Evolutionary conservation across 2,329 filamentous ascomycete species (phyloP), one percentile per base, ranked within the genome.

Genomic region (Sporothrix humicola): DNA sequence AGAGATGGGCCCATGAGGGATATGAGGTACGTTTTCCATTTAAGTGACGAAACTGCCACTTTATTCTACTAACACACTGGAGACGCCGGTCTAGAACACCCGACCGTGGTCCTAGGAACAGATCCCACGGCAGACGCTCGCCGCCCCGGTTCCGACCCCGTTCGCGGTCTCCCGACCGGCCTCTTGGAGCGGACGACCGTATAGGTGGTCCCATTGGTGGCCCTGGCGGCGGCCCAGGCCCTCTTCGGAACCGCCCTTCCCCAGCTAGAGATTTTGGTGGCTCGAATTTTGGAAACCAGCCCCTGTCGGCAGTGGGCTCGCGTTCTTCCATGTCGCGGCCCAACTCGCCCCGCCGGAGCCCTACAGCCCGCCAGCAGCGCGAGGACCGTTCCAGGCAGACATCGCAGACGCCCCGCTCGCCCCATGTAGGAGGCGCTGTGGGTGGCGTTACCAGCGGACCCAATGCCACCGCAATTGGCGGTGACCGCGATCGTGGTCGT

Each of bases 21-120:
- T 74, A 75, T 76, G 26, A 77, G 78, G 78, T 81, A 50, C 7
- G 71, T 10, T 7, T 37, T 7, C 15, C n/a, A 20, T 1, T 9
- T n/a, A 52, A 15, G 2, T 17, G 13, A 13, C 20, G 23, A 46
- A 52, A 2, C 31, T 37, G 31, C 31, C 31, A 37, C 31, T 6
- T 58, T 12, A 15, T 46, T 42, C 31, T 50, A 7, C 61, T 58
- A 58, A 42, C 17, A n/a, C 56, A 17, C 13, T 50, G 72, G 37
- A 87, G 86, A 79, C 84, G 86, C 75, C 83, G 87, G 77, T 89
- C 88, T 31, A 84, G 88, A 66, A 89, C 87, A 48, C 87, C 87
- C 1, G 86, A 88, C 74, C 84, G 83, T 58, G 75, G 81, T 42
- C 83, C 81, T 50, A 79, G 81, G 10, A 79, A 81, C 48, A 78